Base-by-base conservation (phyloP, 805 yeast genomes). In the Tetrapisispora phaffii region DNA sequence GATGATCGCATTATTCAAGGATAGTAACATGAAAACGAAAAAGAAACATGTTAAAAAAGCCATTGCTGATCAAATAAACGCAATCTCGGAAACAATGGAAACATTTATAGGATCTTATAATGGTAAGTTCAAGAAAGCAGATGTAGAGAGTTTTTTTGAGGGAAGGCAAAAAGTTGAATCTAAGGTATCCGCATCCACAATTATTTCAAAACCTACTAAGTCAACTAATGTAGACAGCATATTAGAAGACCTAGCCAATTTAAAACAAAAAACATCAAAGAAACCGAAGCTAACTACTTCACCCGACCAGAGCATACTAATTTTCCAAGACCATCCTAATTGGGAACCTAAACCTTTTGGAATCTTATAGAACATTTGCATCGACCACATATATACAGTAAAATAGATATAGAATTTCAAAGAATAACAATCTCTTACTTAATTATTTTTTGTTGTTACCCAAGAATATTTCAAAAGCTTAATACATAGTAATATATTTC, bases 341-440 rank as follows among this genome's bases (percentile, higher is more conserved):
- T 79, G 83, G 82, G 55, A 56, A 20, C 76, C 81, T 0, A 69
- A 61, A 45, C 81, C 84, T 1, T 77, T 79, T 60, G 85, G 85
- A 5, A 54, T 59, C 23, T 24, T 65, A 45, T 67, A 59, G 31
- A 7, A 4, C 4, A 33, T 4, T 33, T 7, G 4, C 21, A 17
- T 33, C 4, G n/a, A n/a, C n/a, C n/a, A 28, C 13, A 28, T 7
- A 28, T 28, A 6, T 7, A 6, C 10, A 28, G 13, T 28, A 28
- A 12, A 7, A n/a, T n/a, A n/a, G n/a, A n/a, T n/a, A n/a, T n/a
- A n/a, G n/a, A n/a, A n/a, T n/a, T n/a, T n/a, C n/a, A n/a, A n/a
- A n/a, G n/a, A n/a, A n/a, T n/a, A n/a, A n/a, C n/a, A n/a, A n/a
- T n/a, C n/a, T n/a, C n/a, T n/a, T n/a, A n/a, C n/a, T n/a, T n/a